Conservation (phyloP, 106 monocot genomes). For the Narthecium ossifragum region DNA sequence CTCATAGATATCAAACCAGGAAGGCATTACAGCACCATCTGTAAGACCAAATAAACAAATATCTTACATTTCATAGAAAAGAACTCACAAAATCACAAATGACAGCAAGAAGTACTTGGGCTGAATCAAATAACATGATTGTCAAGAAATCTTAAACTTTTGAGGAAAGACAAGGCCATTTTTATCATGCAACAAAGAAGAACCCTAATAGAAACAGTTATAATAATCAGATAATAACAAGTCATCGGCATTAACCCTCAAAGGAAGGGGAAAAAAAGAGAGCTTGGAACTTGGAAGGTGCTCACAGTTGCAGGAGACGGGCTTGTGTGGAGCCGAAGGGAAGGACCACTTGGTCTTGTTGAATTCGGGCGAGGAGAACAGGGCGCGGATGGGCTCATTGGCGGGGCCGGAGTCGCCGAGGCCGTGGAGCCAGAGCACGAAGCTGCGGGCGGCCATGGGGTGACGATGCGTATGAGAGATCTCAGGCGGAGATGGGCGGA, state of each 20-base stretch:
- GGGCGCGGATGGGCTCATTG: constrained; percentile 54
- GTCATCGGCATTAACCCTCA: too few species aligned
- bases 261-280: neutral
- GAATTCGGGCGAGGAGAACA: constrained; percentile 68
- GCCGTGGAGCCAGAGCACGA: constrained; percentile 81
- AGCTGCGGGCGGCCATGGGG: constrained; percentile 25
- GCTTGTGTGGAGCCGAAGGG: constrained; percentile 60
- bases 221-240: too few species aligned
- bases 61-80: too few species aligned
- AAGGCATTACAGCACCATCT: constrained; percentile 89
- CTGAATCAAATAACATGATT: too few species aligned
- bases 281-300: neutral
- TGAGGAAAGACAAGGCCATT: too few species aligned
- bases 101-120: too few species aligned
- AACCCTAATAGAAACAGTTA: too few species aligned
- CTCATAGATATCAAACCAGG: constrained; percentile 91
- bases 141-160: too few species aligned
- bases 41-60: too few species aligned
- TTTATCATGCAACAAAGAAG: too few species aligned
- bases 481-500: neutral
- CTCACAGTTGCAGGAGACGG: constrained; percentile 80
- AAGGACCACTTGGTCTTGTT: constrained; percentile 54
- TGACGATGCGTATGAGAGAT: neutral
- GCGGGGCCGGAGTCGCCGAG: constrained; percentile 72
- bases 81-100: too few species aligned